Base-by-base conservation (phyloP, 169 alveolate genomes). In the Plasmodium coatneyi region DNA sequence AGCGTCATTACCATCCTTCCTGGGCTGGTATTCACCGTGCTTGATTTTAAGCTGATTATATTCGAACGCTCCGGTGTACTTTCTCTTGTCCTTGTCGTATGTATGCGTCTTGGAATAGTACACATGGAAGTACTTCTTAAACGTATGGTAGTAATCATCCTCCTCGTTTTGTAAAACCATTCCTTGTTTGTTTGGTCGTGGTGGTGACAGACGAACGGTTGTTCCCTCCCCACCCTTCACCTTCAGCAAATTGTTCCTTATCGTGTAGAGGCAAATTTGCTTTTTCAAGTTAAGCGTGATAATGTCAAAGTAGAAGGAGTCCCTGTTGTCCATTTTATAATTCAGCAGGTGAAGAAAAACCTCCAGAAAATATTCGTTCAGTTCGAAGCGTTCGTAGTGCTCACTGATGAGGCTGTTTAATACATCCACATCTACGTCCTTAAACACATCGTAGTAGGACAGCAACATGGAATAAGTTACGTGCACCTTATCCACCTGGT, bases 291-390 rank as follows among this genome's bases (percentile, higher is more conserved):
- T 91, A 0, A 91, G 52, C 0, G 95, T 91, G 4, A 91, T 80
- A 14, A 91, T 14, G 39, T 91, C 95, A 19, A 91, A 81, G 56
- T 81, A 91, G 76, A 91, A 91, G 12, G 22, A 9, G 22, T 71
- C 16, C 10, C 5, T 34, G 22, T 91, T 91, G 7, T 56, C 22
- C 39, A 80, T 80, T 30, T 91, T 91, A 56, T 66, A 49, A 71
- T 71, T 66, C 10, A 91, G 43, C 0, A 82, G 16, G 30, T 82
- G 43, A 1, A 91, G 43, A 25, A 91, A 91, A 1, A 70, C 70
- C 22, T 91, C 87, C 19, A 91, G 12, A 16, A 91, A 91, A 71
- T 81, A 91, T 0, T 91, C 95, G 36, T 71, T 70, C n/a, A 91
- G 14, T 2, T 80, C 52, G n/a, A 91, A 91, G 1, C 54, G 7